Base-by-base conservation (phyloP, 1,139 yeast genomes). In the Kodamaea alishanica region DNA sequence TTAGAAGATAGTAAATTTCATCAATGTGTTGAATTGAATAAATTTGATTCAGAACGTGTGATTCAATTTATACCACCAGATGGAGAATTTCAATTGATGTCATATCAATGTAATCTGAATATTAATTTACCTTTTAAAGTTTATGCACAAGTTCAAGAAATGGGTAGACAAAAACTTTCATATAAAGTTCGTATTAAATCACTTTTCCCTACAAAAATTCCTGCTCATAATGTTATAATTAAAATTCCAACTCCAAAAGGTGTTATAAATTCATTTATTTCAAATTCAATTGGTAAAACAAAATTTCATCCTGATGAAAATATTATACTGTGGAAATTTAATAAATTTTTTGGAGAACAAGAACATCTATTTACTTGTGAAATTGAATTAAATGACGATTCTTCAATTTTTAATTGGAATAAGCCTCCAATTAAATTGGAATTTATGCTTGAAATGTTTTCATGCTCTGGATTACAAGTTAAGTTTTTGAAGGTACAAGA, bases 11-110 rank as follows among this genome's bases (percentile, higher is more conserved):
- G 88, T 51, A 88, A 85, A 49, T 86, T 90, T 61, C 97, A 92
- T 60, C 94, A 87, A 51, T 84, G 95, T 60, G 96, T 87, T 27
- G 75, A 84, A 40, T 65, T 86, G 37, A 77, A 81, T 32, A 74
- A 77, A 53, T 86, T 84, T 57, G 89, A 84, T 49, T 58, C 73
- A 6, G 83, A 81, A 31, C 70, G 85, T 36, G 70, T 79, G 37
- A 84, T 88, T 43, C 77, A 79, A 36, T 88, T 88, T 51, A 72
- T 83, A 8, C 96, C 96, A 5, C 96, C 97, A 1, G 97, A 90
- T 63, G 97, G 97, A 0, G 84, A 81, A 41, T 88, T 88, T 58
- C 95, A 89, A 57, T 73, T 92, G 42, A 84, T 92, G 94, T 69
- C 80, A 33, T 90, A 90, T 44, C 70, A 75, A 75, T 39, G 71